These are phyloP conservation scores for Inga laurina DNA, from an alignment of 306 rosid species.

Conservation along the genomic window DNA sequence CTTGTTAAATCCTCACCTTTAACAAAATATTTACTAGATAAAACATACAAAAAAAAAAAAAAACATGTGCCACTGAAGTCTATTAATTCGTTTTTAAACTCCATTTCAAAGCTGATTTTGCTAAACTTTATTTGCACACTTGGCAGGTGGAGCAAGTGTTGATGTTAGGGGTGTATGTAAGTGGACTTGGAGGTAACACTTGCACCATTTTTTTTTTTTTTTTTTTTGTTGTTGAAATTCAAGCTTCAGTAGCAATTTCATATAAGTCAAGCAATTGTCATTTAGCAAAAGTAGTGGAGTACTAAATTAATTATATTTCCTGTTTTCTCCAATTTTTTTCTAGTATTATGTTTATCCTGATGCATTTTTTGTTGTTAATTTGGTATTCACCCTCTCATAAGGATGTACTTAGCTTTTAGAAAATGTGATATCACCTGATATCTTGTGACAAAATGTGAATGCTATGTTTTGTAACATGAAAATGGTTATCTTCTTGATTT, in stretches of 20 bases:
- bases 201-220: background rate
- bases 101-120: conserved; percentile 13
- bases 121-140: conserved; percentile 26
- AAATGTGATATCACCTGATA: background rate
- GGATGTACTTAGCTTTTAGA: background rate
- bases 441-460: background rate
- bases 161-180: conserved; percentile 48
- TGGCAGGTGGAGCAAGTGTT: conserved; percentile 66
- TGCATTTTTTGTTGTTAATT: background rate
- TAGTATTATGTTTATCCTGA: background rate
- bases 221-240: conserved; percentile 19
- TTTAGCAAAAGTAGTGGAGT: background rate
- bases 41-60: background rate
- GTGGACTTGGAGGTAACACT: conserved; percentile 74
- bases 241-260: conserved; percentile 17
- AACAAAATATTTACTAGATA: background rate
- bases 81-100: conserved; percentile 19
- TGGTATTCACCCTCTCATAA: background rate
- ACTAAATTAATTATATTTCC: background rate
- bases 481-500: background rate
- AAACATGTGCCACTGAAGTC: background rate
- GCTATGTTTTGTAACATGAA: background rate
- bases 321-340: conserved; percentile 2
- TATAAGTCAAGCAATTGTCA: background rate
- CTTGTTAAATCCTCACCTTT: conserved; percentile 20